These are phyloP conservation scores for Clitopilus passeckerianus DNA, from an alignment of 768 basidiomycete species.

Conservation along the genomic window DNA sequence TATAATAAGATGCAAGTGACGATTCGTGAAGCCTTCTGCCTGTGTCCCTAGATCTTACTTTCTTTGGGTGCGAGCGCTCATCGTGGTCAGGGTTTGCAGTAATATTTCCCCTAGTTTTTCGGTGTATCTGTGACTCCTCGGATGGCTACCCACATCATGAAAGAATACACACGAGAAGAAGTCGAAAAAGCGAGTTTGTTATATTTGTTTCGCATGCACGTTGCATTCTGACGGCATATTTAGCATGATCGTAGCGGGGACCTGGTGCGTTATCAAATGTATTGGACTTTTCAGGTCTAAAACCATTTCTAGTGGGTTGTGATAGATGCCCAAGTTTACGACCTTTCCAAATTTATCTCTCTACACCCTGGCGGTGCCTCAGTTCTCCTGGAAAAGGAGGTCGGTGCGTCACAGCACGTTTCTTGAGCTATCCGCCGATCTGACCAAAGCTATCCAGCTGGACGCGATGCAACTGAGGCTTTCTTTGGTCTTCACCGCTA, in stretches of 20 bases:
- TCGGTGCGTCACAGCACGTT: constrained; percentile 41
- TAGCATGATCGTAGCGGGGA: constrained; percentile 79
- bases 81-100: neutral
- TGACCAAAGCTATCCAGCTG: constrained; percentile 35
- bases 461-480: constrained; percentile 72
- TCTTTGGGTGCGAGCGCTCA: neutral
- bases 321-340: constrained; percentile 80
- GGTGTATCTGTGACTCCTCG: neutral
- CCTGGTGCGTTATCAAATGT: constrained; percentile 37
- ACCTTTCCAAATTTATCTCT: constrained; percentile 70
- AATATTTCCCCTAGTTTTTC: neutral
- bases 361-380: constrained; percentile 80
- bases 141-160: neutral
- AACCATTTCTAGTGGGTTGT: constrained; percentile 62
- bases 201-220: neutral
- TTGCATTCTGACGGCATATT: neutral
- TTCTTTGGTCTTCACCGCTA: constrained; percentile 75
- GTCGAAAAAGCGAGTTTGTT: neutral
- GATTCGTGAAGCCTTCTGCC: neutral
- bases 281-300: neutral
- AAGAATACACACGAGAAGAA: neutral
- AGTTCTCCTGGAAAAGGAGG: constrained; percentile 69
- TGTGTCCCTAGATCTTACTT: neutral
- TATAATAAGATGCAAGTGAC: neutral
- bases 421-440: neutral